Evolutionary conservation across 106 monocot genomes (phyloP).

Genomic region (Apostasia ramifera): DNA sequence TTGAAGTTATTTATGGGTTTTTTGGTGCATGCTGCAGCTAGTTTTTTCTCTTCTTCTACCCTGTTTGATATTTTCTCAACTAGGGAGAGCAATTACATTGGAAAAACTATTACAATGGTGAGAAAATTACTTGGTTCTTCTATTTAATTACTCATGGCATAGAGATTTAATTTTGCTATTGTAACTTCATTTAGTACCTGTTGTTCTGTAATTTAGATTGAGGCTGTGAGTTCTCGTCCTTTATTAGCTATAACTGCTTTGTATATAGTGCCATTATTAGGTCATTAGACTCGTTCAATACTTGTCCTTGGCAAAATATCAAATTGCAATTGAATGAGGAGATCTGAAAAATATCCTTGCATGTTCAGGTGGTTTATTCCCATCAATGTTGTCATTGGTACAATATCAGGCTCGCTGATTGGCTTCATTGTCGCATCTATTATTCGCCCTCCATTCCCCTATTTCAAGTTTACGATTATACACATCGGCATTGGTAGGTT

Average conservation of each 20-base stretch:
- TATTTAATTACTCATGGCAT: background rate
- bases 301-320: too few species aligned
- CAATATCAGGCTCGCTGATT: constrained; percentile 74
- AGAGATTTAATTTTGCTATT: background rate
- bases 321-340: background rate
- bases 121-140: constrained; percentile 4
- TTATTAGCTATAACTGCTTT: background rate
- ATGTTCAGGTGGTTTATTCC: constrained; percentile 96
- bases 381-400: constrained; percentile 58
- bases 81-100: constrained; percentile 54
- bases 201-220: background rate
- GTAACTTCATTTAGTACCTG: background rate
- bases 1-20: background rate
- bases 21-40: constrained; percentile 28
- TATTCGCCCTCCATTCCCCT: constrained; percentile 78
- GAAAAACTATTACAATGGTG: constrained; percentile 48
- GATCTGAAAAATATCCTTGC: constrained; percentile 2
- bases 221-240: background rate
- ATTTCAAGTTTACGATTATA: constrained; percentile 92
- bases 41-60: constrained; percentile 61
- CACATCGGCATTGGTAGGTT: constrained; percentile 85
- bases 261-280: background rate
- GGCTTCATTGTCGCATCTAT: constrained; percentile 78
- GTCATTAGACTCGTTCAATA: too few species aligned
- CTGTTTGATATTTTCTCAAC: constrained; percentile 57